A percentile compares a stretch with the other conserved stretches of the same genome.
Evolutionary conservation across 768 basidiomycete genomes (phyloP).

Genomic region (Suillus variegatus): DNA sequence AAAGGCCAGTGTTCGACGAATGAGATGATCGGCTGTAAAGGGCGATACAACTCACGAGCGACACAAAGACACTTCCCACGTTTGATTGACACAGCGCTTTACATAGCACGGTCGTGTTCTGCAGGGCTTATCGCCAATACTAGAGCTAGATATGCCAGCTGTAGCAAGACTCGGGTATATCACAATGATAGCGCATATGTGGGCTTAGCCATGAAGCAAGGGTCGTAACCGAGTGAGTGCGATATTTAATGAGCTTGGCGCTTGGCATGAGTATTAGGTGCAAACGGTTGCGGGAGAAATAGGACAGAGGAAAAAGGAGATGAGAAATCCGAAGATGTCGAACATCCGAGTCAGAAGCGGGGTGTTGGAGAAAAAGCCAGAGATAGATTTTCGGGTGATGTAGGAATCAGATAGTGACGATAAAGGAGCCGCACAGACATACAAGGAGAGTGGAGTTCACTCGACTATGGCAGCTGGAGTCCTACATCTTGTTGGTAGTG

Average conservation of each 20-base stretch:
- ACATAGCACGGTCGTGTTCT: background rate
- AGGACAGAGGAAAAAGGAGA: background rate
- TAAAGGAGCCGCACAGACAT: background rate
- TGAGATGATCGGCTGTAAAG: background rate
- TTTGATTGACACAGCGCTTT: background rate
- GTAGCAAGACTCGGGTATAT: background rate
- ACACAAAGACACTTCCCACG: conserved; percentile 1
- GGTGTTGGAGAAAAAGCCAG: background rate
- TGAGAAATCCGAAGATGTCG: background rate
- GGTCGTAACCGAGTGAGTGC: background rate
- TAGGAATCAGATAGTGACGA: background rate
- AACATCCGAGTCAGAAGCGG: background rate
- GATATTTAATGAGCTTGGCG: background rate
- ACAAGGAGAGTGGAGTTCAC: background rate
- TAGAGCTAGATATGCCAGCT: background rate
- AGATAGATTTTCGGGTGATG: background rate
- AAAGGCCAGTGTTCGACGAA: background rate
- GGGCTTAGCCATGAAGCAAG: background rate
- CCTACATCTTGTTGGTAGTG: background rate
- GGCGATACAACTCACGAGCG: background rate
- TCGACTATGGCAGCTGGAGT: background rate
- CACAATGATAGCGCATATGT: background rate
- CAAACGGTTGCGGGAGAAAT: background rate
- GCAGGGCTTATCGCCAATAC: background rate
- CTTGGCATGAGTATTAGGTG: background rate